phyloP scores from a whole-genome alignment of 257 asterid species.

The Striga asiatica region DNA sequence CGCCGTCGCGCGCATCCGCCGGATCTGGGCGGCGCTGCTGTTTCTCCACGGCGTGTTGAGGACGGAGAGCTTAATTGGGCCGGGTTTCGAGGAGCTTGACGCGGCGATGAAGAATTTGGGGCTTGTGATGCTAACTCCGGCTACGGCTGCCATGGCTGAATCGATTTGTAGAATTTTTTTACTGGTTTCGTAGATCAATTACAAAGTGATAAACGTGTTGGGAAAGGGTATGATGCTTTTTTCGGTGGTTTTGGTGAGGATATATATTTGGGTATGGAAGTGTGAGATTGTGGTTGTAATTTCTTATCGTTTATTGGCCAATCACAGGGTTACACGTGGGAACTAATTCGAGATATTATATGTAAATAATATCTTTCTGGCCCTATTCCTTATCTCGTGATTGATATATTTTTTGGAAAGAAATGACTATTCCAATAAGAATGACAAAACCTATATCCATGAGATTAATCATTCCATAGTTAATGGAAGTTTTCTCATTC shows the following conservation, averaged over 20 bases:
- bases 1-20: constrained; percentile 27
- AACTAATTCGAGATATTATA: too few species aligned
- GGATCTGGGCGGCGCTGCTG: constrained; percentile 19
- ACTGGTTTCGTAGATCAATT: neutral
- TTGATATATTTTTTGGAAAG: too few species aligned
- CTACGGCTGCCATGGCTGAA: constrained; percentile 40
- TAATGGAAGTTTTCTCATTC: too few species aligned
- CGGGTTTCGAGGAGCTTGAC: constrained; percentile 22
- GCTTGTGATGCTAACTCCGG: constrained; percentile 47
- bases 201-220: neutral
- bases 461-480: too few species aligned
- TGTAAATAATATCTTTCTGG: too few species aligned
- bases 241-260: neutral
- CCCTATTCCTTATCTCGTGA: too few species aligned
- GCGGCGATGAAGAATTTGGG: constrained; percentile 31
- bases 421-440: too few species aligned
- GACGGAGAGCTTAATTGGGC: constrained; percentile 14
- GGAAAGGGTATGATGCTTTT: neutral
- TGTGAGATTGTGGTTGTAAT: constrained; percentile 26
- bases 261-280: constrained; percentile 15
- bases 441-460: too few species aligned
- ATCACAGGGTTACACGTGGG: constrained; percentile 29
- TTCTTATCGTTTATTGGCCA: constrained; percentile 46
- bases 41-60: constrained; percentile 42
- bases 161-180: neutral